Conservation (phyloP, 2,329 filamentous ascomycete species). For the Fusarium sp. region DNA sequence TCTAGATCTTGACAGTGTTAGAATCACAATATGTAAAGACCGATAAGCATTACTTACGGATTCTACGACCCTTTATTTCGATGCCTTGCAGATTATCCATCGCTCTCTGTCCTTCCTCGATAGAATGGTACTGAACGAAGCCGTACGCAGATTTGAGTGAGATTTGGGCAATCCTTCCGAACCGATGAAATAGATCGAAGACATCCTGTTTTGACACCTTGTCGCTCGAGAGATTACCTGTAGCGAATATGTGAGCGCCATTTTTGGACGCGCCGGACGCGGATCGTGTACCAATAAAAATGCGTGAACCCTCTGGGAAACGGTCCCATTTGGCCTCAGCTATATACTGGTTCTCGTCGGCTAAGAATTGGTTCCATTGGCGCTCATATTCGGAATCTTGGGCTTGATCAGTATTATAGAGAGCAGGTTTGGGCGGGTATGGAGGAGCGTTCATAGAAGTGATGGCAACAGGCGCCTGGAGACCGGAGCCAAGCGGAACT, state of each 20-base stretch:
- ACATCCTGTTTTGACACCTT: slow-evolving; percentile 93
- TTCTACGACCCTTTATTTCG: slow-evolving; percentile 87
- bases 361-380: slow-evolving; percentile 77
- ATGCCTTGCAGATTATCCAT: slow-evolving; percentile 82
- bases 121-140: slow-evolving; percentile 91
- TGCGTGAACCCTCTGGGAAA: slow-evolving; percentile 79
- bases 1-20: slow-evolving; percentile 74
- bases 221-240: slow-evolving; percentile 91
- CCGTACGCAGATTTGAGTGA: slow-evolving; percentile 97
- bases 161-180: slow-evolving; percentile 90
- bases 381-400: slow-evolving; percentile 66
- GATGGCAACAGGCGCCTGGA: slow-evolving; percentile 44
- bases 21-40: background rate
- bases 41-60: slow-evolving; percentile 73
- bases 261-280: slow-evolving; percentile 43
- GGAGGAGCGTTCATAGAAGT: slow-evolving; percentile 47
- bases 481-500: slow-evolving; percentile 43
- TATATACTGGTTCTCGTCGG: slow-evolving; percentile 79
- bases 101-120: slow-evolving; percentile 77
- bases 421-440: slow-evolving; percentile 46
- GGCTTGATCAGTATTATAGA: slow-evolving; percentile 44
- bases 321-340: slow-evolving; percentile 83
- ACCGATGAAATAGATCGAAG: slow-evolving; percentile 88
- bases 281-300: slow-evolving; percentile 77
- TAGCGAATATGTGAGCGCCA: slow-evolving; percentile 44